Evolutionary conservation across 2,329 filamentous ascomycete genomes (phyloP).

Genomic region (Aureobasidium lini): DNA sequence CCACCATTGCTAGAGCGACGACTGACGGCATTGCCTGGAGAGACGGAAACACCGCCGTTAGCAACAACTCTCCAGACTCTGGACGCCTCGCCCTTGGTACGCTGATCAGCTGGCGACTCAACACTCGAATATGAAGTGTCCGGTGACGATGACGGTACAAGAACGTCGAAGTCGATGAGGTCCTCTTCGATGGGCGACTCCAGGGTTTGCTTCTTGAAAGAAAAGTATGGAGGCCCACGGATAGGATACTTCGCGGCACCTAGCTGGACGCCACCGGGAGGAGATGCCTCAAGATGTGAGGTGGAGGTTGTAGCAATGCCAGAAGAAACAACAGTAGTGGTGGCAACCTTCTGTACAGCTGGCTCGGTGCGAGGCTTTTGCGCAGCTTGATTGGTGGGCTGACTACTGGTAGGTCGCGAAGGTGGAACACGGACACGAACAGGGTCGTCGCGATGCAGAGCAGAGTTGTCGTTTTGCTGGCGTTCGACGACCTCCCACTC

Average conservation of each 20-base stretch:
- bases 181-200: slow-evolving; percentile 18
- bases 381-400: background rate
- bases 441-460: background rate
- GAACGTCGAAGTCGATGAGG: slow-evolving; percentile 23
- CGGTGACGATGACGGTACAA: slow-evolving; percentile 14
- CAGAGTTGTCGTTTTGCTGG: background rate
- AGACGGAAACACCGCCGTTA: background rate
- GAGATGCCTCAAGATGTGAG: background rate
- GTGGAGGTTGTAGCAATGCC: background rate
- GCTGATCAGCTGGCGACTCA: background rate
- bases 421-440: background rate
- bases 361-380: background rate
- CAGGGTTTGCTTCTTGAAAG: slow-evolving; percentile 16
- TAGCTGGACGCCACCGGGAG: background rate
- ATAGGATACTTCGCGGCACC: slow-evolving; percentile 9
- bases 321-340: background rate
- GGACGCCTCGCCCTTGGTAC: background rate
- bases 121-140: background rate
- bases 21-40: background rate
- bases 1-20: background rate
- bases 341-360: background rate
- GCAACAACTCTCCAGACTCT: background rate
- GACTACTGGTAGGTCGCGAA: background rate
- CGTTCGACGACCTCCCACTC: slow-evolving; percentile 5
- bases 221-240: background rate